Evolutionary conservation across 345 rosid genomes (phyloP), one percentile per base, ranked within the genome.

Genomic region (Crucihimalaya himalaica): DNA sequence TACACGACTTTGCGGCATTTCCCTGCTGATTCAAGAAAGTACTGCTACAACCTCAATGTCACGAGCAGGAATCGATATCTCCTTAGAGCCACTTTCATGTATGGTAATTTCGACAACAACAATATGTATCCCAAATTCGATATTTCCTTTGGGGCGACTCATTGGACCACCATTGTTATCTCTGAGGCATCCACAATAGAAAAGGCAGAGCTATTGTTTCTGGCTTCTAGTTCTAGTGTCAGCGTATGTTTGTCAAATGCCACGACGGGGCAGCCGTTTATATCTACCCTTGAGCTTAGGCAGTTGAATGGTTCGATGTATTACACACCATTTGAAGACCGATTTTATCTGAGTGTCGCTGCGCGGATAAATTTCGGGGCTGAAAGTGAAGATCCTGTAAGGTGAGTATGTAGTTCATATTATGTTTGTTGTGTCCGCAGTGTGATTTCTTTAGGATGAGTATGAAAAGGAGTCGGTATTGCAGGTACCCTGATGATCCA

Each of bases 291-390:
- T 68, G 99, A 96, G 90, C 93, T 96, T 40, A 92, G 99, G 21
- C 96, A 89, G 71, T 82, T 96, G 85, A 90, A 89, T 59, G 99
- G 97, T 69, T 92, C 96, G 4, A 79, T 88, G 78, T 96, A 96
- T 75, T 54, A 16, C n/a, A 92, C 96, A 2, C 69, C 29, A 15
- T 84, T 0, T 57, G 99, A 96, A 80, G 83, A 88, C 66, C 85
- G 48, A 66, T 92, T 79, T 78, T 91, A 86, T 74, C 89, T 96
- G 19, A 75, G 86, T 73, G 85, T 89, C 45, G 85, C 99, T 0
- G 99, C 98, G 51, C 77, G 99, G 82, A 89, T 96, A 53, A 96
- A 96, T 80, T 96, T 96, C 64, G 99, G 99, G 5, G 96, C 99
- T 8, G 89, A 87, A 16, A 88, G 83, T 71, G 98, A 81, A 72